phyloP scores from a whole-genome alignment of 1,284 basidiomycete species.

The Sutorius eximius region DNA sequence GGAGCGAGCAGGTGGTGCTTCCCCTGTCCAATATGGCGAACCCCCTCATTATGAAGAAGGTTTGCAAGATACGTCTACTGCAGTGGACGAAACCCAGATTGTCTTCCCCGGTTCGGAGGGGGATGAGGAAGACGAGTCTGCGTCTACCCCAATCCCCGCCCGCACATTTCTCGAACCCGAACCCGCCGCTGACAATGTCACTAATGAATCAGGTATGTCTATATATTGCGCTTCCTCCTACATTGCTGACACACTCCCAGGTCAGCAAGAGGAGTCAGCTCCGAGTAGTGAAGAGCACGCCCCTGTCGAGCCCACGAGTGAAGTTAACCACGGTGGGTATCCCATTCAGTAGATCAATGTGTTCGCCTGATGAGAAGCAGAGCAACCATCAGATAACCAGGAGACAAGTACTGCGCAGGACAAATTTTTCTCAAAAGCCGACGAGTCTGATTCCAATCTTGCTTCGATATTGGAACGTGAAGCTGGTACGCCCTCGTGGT shows the following conservation, averaged over 20 bases:
- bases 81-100: constrained; percentile 20
- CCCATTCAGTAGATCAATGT: background rate
- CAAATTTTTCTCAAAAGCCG: constrained; percentile 14
- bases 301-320: constrained; percentile 1
- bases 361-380: constrained; percentile 9
- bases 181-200: background rate
- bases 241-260: constrained; percentile 14
- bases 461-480: constrained; percentile 28
- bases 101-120: constrained; percentile 13
- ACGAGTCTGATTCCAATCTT: constrained; percentile 31
- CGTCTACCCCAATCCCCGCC: constrained; percentile 13
- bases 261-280: background rate
- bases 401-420: constrained; percentile 9
- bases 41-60: constrained; percentile 23
- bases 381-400: constrained; percentile 8
- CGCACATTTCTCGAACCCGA: constrained; percentile 9
- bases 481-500: constrained; percentile 19
- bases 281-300: background rate
- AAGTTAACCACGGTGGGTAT: constrained; percentile 14
- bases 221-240: background rate
- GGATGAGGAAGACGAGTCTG: constrained; percentile 14
- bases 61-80: constrained; percentile 15
- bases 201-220: constrained; percentile 13
- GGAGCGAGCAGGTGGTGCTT: constrained; percentile 17
- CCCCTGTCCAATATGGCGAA: constrained; percentile 20